Evolutionary conservation across 345 rosid species (phyloP).

Genomic region (Gossypium thurberi): DNA sequence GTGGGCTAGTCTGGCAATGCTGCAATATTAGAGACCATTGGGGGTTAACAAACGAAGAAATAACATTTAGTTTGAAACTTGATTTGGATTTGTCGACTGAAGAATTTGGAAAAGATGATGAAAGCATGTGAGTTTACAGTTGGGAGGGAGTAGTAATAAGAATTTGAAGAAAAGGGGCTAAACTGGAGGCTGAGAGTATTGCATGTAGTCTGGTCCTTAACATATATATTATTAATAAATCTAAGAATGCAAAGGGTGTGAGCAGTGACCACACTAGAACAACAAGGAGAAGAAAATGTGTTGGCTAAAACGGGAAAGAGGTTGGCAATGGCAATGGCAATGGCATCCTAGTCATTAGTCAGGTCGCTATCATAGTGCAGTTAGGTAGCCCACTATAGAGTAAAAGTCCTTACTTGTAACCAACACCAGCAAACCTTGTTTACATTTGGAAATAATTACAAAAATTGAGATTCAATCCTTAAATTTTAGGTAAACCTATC

Average conservation of each 20-base stretch:
- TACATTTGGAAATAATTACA: neutral
- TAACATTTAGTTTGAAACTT: neutral
- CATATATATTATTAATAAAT: neutral
- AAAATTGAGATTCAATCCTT: too few relatives aligned
- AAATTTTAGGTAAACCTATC: too few relatives aligned
- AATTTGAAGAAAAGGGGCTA: neutral
- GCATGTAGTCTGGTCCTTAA: neutral
- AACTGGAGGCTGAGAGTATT: neutral
- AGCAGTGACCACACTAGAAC: constrained; percentile 4
- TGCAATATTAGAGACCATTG: constrained; percentile 20
- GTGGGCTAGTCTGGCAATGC: neutral
- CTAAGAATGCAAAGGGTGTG: neutral
- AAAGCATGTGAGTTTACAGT: neutral
- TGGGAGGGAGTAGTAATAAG: neutral
- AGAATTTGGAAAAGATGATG: neutral
- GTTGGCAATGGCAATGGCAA: neutral
- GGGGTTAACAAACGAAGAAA: neutral
- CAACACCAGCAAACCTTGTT: neutral
- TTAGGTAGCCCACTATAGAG: constrained; percentile 34
- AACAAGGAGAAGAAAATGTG: neutral
- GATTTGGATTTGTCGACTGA: neutral
- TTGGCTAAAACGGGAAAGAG: neutral
- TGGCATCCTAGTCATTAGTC: constrained; percentile 7
- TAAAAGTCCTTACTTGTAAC: constrained; percentile 18
- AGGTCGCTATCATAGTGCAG: constrained; percentile 21